phyloP scores from a whole-genome alignment of 164 flowering plant genomes.

The Annona squamosa region DNA sequence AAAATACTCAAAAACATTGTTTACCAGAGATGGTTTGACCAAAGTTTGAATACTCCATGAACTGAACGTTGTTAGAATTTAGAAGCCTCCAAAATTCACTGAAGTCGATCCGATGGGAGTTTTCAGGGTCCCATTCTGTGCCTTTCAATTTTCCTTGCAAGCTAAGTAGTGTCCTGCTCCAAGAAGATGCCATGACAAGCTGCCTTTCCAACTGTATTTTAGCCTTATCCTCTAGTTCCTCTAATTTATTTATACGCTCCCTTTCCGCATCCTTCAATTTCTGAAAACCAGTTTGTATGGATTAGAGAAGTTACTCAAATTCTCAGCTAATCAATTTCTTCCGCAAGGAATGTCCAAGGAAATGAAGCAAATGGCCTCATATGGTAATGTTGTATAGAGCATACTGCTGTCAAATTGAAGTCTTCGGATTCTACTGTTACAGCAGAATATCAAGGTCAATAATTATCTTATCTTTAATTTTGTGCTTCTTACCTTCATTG shows the following conservation, averaged over 20 bases:
- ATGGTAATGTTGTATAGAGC: neutral
- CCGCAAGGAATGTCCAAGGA: neutral
- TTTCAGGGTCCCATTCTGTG: slow-evolving; percentile 90
- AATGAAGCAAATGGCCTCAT: neutral
- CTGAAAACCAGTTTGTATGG: slow-evolving; percentile 29
- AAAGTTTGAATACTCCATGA: slow-evolving; percentile 84
- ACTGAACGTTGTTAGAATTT: slow-evolving; percentile 71
- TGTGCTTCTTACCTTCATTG: neutral
- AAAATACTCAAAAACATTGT: neutral
- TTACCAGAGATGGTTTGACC: slow-evolving; percentile 65
- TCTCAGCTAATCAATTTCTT: neutral
- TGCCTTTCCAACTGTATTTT: slow-evolving; percentile 83
- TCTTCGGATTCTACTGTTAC: neutral
- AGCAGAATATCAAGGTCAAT: neutral
- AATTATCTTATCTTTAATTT: neutral
- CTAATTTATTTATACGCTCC: slow-evolving; percentile 55
- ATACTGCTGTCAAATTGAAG: neutral
- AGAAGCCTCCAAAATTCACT: slow-evolving; percentile 80
- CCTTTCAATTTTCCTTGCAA: slow-evolving; percentile 81
- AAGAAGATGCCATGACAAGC: slow-evolving; percentile 77
- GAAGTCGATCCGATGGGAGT: slow-evolving; percentile 66
- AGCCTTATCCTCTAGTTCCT: slow-evolving; percentile 67
- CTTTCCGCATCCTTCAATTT: slow-evolving; percentile 69
- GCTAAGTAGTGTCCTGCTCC: slow-evolving; percentile 75
- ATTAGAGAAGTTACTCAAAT: neutral